Evolutionary conservation across 129 eudicot genomes (phyloP).

Genomic region (Solidago caesia): DNA sequence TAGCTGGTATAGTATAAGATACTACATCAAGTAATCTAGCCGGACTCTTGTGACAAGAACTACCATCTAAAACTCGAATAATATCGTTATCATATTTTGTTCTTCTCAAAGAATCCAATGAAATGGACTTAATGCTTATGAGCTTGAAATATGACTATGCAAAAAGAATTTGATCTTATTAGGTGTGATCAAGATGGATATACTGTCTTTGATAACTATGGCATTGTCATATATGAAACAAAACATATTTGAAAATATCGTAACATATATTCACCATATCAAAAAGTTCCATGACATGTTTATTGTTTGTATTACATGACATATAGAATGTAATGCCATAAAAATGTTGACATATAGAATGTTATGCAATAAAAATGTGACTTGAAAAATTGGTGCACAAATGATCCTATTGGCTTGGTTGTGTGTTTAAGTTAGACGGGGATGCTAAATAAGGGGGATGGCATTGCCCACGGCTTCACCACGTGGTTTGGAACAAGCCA

Average conservation of each 20-base stretch:
- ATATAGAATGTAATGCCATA: too few species aligned
- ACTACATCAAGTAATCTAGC: neutral
- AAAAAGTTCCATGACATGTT: too few species aligned
- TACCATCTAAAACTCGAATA: conserved; percentile 1
- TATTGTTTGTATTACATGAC: too few species aligned
- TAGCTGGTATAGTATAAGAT: neutral
- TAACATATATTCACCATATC: neutral
- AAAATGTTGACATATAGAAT: too few species aligned
- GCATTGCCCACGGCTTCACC: too few species aligned
- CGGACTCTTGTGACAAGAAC: neutral
- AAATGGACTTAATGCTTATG: neutral
- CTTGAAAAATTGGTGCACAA: too few species aligned
- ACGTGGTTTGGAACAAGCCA: too few species aligned
- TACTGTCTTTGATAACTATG: neutral
- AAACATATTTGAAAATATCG: neutral
- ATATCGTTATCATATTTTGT: neutral
- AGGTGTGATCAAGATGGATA: neutral
- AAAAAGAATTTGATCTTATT: neutral
- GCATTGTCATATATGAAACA: neutral
- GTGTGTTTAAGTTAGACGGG: too few species aligned
- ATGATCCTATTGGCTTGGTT: too few species aligned
- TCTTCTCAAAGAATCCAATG: neutral
- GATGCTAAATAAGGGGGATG: too few species aligned
- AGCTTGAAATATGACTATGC: neutral
- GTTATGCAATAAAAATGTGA: too few species aligned